A percentile compares a stretch with the other conserved stretches of the same genome.
phyloP scores from a whole-genome alignment of 108 stramenopile species.

The Cyclotella kingstonii region DNA sequence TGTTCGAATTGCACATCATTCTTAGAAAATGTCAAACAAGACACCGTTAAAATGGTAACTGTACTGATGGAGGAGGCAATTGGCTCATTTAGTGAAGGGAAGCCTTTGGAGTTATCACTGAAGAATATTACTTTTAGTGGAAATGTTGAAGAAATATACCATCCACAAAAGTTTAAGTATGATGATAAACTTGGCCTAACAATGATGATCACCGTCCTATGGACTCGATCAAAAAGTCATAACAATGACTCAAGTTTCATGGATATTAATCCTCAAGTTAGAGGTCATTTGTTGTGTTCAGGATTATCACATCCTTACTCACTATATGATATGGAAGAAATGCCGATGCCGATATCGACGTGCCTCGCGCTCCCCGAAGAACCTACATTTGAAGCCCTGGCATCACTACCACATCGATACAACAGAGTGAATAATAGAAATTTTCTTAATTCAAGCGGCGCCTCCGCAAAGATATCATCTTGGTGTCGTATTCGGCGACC shows the following conservation, averaged over 20 bases:
- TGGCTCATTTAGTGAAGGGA: background rate
- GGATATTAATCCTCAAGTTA: conserved; percentile 9
- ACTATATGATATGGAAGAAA: background rate
- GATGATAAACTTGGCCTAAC: conserved; percentile 5
- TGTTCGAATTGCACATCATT: background rate
- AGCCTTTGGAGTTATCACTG: background rate
- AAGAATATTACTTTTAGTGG: background rate
- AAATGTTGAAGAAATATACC: too few species aligned
- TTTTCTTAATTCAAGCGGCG: conserved; percentile 26
- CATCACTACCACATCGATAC: conserved; percentile 30
- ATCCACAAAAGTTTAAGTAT: background rate
- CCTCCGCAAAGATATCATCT: conserved; percentile 67
- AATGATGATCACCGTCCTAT: conserved; percentile 39
- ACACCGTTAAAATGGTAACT: conserved; percentile 2
- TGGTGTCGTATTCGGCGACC: conserved; percentile 71
- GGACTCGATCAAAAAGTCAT: conserved; percentile 28
- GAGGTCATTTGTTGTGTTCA: conserved; percentile 32
- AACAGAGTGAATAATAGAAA: background rate
- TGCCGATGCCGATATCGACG: conserved; percentile 39
- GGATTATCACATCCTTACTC: conserved; percentile 7
- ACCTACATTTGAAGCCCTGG: conserved; percentile 16
- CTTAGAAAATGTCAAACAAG: background rate
- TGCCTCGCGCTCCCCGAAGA: conserved; percentile 31
- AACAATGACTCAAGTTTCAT: background rate
- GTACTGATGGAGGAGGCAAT: conserved; percentile 18